These are phyloP conservation scores for Carex sylvatica DNA, from an alignment of 202 grass and related monocot genomes.

Conservation along the genomic window DNA sequence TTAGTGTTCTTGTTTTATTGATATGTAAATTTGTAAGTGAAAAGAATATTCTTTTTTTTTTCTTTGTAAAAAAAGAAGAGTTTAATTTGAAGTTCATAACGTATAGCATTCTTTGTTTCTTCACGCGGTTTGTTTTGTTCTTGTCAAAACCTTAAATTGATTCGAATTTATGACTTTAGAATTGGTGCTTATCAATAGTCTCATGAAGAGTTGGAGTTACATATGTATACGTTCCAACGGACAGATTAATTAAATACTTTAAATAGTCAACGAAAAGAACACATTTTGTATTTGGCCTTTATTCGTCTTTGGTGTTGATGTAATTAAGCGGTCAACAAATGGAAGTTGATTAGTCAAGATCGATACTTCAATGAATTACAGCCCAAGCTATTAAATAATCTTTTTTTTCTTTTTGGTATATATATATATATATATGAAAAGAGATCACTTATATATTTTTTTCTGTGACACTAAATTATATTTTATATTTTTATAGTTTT, in stretches of 20 bases:
- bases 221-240: not conserved
- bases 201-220: too few relatives aligned
- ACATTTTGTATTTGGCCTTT: not conserved
- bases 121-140: conserved; percentile 5
- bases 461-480: too few relatives aligned
- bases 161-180: not conserved
- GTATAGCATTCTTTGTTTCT: not conserved
- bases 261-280: too few relatives aligned
- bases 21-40: not conserved
- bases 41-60: not conserved
- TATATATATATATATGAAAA: too few relatives aligned
- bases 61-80: not conserved
- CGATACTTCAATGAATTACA: too few relatives aligned
- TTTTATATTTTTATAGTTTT: too few relatives aligned
- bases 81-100: too few relatives aligned
- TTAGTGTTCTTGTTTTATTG: not conserved
- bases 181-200: not conserved
- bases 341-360: not conserved
- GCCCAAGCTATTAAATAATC: too few relatives aligned
- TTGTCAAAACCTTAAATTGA: not conserved
- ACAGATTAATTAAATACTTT: not conserved
- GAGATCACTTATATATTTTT: too few relatives aligned
- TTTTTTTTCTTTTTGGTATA: too few relatives aligned
- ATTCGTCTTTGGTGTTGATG: not conserved
- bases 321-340: not conserved